These are phyloP conservation scores for Colletotrichum truncatum DNA, from an alignment of 2,329 filamentous ascomycete species.

Conservation along the genomic window DNA sequence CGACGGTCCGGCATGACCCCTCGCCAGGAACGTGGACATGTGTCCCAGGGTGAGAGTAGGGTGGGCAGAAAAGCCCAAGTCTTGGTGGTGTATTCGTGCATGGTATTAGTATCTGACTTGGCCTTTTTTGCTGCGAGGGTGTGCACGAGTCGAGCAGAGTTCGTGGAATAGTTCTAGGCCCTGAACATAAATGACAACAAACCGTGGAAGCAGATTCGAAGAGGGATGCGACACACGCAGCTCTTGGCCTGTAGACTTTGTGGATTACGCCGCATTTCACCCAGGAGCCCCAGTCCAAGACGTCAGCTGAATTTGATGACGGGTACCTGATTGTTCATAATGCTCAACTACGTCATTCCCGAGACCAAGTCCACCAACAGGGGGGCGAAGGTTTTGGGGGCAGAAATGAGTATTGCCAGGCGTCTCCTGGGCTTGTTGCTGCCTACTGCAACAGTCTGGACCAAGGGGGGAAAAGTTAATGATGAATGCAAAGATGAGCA, in stretches of 20 bases:
- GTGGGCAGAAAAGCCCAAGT: background rate
- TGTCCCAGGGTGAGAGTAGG: background rate
- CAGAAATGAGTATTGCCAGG: slow-evolving; percentile 1
- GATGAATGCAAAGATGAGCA: too few relatives aligned
- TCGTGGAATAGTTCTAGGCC: slow-evolving; percentile 27
- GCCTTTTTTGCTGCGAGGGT: too few relatives aligned
- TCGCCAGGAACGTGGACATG: background rate
- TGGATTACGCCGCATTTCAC: background rate
- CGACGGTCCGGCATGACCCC: slow-evolving; percentile 14
- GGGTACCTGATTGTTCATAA: slow-evolving; percentile 27
- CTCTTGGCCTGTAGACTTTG: background rate
- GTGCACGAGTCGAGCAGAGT: slow-evolving; percentile 22
- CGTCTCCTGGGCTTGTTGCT: background rate
- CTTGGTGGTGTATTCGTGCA: too few relatives aligned
- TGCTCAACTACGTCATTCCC: slow-evolving; percentile 27
- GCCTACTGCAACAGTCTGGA: too few relatives aligned
- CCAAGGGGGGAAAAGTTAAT: too few relatives aligned
- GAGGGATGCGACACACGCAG: background rate
- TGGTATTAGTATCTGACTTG: too few relatives aligned
- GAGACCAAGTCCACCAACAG: slow-evolving; percentile 10
- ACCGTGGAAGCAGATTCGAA: background rate
- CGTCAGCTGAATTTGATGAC: slow-evolving; percentile 23
- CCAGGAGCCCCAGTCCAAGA: slow-evolving; percentile 3
- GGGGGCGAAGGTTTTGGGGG: slow-evolving; percentile 8
- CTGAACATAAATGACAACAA: background rate